Percentiles rank a stretch among this genome's conserved stretches.
phyloP scores from a whole-genome alignment of 306 rosid species.

The Dalbergia cultrata region DNA sequence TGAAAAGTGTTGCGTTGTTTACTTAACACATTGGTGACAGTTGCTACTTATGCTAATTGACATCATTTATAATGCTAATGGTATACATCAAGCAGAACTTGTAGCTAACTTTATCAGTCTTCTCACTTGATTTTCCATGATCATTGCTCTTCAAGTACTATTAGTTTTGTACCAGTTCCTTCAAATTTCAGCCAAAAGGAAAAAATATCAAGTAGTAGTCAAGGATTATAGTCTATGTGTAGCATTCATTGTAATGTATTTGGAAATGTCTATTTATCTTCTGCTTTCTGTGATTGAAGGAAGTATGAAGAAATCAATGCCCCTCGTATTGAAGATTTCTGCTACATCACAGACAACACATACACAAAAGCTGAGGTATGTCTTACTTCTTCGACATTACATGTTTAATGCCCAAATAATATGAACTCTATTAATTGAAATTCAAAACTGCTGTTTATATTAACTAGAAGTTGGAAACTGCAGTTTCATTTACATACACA shows the following conservation, averaged over 20 bases:
- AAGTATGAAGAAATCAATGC: constrained; percentile 92
- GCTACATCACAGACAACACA: constrained; percentile 91
- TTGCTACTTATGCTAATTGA: constrained; percentile 2
- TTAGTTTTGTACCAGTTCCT: not conserved
- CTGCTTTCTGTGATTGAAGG: constrained; percentile 56
- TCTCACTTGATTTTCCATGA: constrained; percentile 8
- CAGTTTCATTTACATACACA: constrained; percentile 2
- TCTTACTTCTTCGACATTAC: constrained; percentile 34
- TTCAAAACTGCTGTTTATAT: no score
- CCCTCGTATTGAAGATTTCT: constrained; percentile 87
- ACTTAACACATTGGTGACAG: not conserved
- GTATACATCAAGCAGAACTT: not conserved
- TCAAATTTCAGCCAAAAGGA: not conserved
- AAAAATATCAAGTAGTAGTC: not conserved
- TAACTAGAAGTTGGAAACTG: not conserved
- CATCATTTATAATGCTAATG: not conserved
- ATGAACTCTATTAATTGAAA: not conserved
- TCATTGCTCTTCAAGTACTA: not conserved
- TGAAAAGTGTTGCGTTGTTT: not conserved
- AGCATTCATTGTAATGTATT: constrained; percentile 17
- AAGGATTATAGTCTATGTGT: not conserved
- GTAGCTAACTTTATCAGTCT: not conserved
- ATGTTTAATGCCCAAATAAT: not conserved
- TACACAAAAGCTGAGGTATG: constrained; percentile 83
- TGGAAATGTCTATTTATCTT: constrained; percentile 30